Evolutionary conservation across 1,284 basidiomycete species (phyloP).

Genomic region (Cutaneotrichosporon daszewskae): DNA sequence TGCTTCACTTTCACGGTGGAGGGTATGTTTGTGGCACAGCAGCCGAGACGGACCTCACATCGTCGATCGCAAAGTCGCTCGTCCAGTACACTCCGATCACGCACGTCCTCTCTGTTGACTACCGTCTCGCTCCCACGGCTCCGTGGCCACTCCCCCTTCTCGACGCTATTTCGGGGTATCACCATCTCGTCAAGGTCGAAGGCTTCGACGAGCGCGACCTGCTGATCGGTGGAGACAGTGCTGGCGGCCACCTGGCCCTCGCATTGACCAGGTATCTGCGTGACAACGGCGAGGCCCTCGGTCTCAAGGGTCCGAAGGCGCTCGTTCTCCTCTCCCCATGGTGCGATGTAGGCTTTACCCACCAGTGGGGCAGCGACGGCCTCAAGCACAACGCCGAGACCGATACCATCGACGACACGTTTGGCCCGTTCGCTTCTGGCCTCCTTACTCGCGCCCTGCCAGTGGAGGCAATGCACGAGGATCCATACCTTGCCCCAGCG

Average conservation of each 20-base stretch:
- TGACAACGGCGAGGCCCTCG: slow-evolving; percentile 27
- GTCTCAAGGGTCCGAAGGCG: slow-evolving; percentile 48
- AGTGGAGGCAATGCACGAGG: slow-evolving; percentile 25
- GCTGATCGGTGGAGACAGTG: slow-evolving; percentile 61
- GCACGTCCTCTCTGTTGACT: slow-evolving; percentile 40
- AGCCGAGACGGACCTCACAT: slow-evolving; percentile 36
- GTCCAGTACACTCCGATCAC: slow-evolving; percentile 36
- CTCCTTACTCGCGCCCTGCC: slow-evolving; percentile 37
- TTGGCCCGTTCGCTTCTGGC: slow-evolving; percentile 40
- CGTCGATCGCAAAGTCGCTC: slow-evolving; percentile 31
- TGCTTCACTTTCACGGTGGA: slow-evolving; percentile 40
- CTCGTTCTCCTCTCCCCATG: slow-evolving; percentile 59
- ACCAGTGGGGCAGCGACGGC: slow-evolving; percentile 33
- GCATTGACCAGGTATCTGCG: slow-evolving; percentile 44
- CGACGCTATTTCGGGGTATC: slow-evolving; percentile 59
- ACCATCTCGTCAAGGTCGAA: slow-evolving; percentile 54
- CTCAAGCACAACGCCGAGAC: slow-evolving; percentile 26
- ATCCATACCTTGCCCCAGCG: slow-evolving; percentile 36
- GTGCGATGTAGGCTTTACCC: slow-evolving; percentile 52
- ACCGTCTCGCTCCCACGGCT: slow-evolving; percentile 29
- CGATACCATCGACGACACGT: slow-evolving; percentile 40
- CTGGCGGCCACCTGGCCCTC: slow-evolving; percentile 64
- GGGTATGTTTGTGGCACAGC: slow-evolving; percentile 42
- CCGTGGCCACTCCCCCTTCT: slow-evolving; percentile 61
- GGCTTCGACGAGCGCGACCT: slow-evolving; percentile 56